These are phyloP conservation scores for Paecilomyces dactylethromorphus DNA, from an alignment of 2,329 filamentous ascomycete species.

Conservation along the genomic window DNA sequence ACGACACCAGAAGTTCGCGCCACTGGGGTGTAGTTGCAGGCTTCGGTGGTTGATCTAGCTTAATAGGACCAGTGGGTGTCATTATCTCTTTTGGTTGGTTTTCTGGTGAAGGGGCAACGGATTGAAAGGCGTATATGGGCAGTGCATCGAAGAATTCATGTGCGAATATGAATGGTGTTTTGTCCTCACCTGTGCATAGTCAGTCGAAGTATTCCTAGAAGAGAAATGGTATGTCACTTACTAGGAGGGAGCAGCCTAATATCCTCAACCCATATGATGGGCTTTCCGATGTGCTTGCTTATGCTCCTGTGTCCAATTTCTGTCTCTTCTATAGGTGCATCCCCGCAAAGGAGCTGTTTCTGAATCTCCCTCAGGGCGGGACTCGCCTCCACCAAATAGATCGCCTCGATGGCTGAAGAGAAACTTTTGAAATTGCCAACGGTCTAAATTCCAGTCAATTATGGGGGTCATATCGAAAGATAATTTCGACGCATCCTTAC, in stretches of 20 bases:
- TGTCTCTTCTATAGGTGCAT: slow-evolving; percentile 59
- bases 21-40: slow-evolving; percentile 54
- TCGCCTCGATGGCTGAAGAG: slow-evolving; percentile 68
- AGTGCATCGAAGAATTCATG: slow-evolving; percentile 99
- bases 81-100: slow-evolving; percentile 42
- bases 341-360: slow-evolving; percentile 73
- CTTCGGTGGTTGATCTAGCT: slow-evolving; percentile 35
- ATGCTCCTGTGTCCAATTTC: slow-evolving; percentile 67
- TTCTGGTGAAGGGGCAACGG: slow-evolving; percentile 49
- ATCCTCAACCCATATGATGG: slow-evolving; percentile 87
- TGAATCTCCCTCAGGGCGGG: slow-evolving; percentile 69
- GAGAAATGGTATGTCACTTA: slow-evolving; percentile 29
- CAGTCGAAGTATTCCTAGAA: slow-evolving; percentile 9
- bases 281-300: slow-evolving; percentile 66
- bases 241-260: slow-evolving; percentile 72
- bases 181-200: slow-evolving; percentile 48
- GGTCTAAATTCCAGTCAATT: slow-evolving; percentile 49
- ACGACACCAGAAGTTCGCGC: slow-evolving; percentile 75
- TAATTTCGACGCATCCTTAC: slow-evolving; percentile 45
- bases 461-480: neutral
- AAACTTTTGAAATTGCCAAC: slow-evolving; percentile 77
- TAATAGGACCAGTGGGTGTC: slow-evolving; percentile 43
- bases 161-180: slow-evolving; percentile 86
- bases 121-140: slow-evolving; percentile 91
- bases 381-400: slow-evolving; percentile 95